Evolutionary conservation across 2,329 filamentous ascomycete species (phyloP), one percentile per base, ranked within the genome.

Genomic region (Neobulgaria alba): DNA sequence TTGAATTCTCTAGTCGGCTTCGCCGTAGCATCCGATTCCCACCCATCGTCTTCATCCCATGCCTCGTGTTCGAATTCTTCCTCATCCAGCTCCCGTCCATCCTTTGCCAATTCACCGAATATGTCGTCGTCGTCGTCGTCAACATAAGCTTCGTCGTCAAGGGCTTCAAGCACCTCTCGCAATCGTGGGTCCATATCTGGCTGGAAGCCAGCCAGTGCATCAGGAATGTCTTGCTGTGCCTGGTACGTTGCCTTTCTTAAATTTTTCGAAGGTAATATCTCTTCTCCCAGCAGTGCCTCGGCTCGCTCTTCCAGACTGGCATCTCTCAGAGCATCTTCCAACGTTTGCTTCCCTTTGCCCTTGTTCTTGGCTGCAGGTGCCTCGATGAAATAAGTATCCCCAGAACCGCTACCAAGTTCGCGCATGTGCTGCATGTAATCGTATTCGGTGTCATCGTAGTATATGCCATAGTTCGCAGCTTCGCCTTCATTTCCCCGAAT

Each of bases 341-440:
- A 68, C 17, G 77, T 78, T 61, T 79, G 70, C 66, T 87, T 94
- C 58, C 81, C 73, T 57, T 85, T 84, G 3, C 71, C 77, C 64
- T 89, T 89, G 41, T 73, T 72, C 39, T 65, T 61, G n/a, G 69
- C 60, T 10, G 69, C 63, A 38, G 75, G 73, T n/a, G 76, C 72
- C 53, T 95, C 88, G 29, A 98, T 74, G 58, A 94, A 96, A 35
- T 89, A 79, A 20, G 82, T 77, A 41, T 88, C 82, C 20, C 85
- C 85, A 2, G 58, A 58, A 3, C 69, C 86, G 32, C 69, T 63
- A 42, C 81, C 81, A n/a, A 98, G 67, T 55, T 96, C 92, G 41
- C 88, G 83, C 72, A 98, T 69, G 64, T 98, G 92, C 64, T 98
- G 92, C 92, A 98, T 98, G 67, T 98, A 98, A 64, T 98, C 92